Evolutionary conservation across 2,329 filamentous ascomycete species (phyloP).

Genomic region (Sporothrix brasiliensis): DNA sequence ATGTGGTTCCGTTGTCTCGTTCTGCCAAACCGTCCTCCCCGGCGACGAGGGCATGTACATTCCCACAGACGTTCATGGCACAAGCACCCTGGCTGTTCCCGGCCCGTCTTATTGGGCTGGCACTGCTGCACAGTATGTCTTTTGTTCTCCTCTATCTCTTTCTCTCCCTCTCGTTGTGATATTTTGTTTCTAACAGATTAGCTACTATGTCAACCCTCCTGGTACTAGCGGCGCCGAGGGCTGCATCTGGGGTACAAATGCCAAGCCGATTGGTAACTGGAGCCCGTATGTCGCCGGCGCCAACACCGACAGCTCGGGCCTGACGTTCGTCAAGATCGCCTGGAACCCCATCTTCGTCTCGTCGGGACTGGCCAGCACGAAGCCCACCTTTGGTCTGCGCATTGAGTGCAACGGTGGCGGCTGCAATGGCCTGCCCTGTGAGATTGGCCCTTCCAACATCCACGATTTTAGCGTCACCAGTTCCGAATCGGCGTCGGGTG

Average conservation of each 20-base stretch:
- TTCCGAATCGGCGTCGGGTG: slow-evolving; percentile 58
- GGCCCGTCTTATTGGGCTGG: slow-evolving; percentile 69
- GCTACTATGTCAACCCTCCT: slow-evolving; percentile 76
- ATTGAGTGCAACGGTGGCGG: slow-evolving; percentile 67
- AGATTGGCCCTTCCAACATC: slow-evolving; percentile 64
- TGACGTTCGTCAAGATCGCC: slow-evolving; percentile 74
- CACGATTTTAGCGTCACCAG: slow-evolving; percentile 63
- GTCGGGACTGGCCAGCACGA: slow-evolving; percentile 56
- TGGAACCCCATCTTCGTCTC: slow-evolving; percentile 75
- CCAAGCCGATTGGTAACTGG: slow-evolving; percentile 73
- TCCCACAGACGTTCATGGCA: slow-evolving; percentile 66
- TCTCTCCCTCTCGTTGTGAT: too few species aligned
- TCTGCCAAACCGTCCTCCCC: slow-evolving; percentile 78
- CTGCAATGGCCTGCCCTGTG: slow-evolving; percentile 75
- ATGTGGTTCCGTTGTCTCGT: slow-evolving; percentile 63
- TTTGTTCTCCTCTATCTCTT: neutral
- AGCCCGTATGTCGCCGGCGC: slow-evolving; percentile 74
- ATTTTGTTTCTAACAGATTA: neutral
- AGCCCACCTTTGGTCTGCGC: slow-evolving; percentile 68
- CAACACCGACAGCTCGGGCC: slow-evolving; percentile 66
- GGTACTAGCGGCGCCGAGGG: slow-evolving; percentile 62
- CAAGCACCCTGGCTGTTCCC: slow-evolving; percentile 69
- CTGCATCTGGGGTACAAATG: slow-evolving; percentile 71
- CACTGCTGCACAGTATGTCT: slow-evolving; percentile 72
- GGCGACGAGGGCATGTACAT: slow-evolving; percentile 83